phyloP scores from a whole-genome alignment of 306 rosid species.

The Crotalaria pallida region DNA sequence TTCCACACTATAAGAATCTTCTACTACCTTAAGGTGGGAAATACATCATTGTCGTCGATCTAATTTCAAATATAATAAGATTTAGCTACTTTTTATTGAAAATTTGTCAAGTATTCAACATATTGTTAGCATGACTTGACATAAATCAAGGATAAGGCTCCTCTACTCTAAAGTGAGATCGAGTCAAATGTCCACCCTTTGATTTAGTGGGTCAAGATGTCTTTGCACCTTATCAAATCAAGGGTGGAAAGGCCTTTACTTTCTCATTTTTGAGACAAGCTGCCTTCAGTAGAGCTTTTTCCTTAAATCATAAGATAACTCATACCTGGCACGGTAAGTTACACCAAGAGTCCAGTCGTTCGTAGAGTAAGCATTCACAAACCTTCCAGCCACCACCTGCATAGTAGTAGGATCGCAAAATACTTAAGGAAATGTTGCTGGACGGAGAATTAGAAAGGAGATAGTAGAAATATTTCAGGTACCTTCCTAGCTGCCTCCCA shows the following conservation, averaged over 20 bases:
- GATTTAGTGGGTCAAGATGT: too few relatives aligned
- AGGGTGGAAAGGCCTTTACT: too few relatives aligned
- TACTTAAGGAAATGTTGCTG: not conserved
- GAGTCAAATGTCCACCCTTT: too few relatives aligned
- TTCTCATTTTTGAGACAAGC: too few relatives aligned
- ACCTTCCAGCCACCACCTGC: constrained; percentile 74
- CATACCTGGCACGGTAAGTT: constrained; percentile 56
- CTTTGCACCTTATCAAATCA: too few relatives aligned
- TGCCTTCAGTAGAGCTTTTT: too few relatives aligned
- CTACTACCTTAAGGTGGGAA: not conserved
- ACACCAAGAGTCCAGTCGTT: constrained; percentile 65
- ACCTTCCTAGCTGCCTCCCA: constrained; percentile 61
- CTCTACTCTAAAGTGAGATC: too few relatives aligned
- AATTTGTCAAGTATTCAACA: constrained; percentile 8
- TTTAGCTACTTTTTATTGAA: not conserved
- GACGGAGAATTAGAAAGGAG: not conserved
- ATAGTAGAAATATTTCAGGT: not conserved
- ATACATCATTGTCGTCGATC: not conserved
- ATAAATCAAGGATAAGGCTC: not conserved
- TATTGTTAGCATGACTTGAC: not conserved
- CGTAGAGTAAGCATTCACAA: constrained; percentile 55
- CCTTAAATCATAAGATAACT: constrained; percentile 13
- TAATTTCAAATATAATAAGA: not conserved
- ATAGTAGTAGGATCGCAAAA: constrained; percentile 8
- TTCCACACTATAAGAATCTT: not conserved